These are phyloP conservation scores for Tilletiopsis washingtonensis DNA, from an alignment of 1,284 basidiomycete species.

Conservation along the genomic window DNA sequence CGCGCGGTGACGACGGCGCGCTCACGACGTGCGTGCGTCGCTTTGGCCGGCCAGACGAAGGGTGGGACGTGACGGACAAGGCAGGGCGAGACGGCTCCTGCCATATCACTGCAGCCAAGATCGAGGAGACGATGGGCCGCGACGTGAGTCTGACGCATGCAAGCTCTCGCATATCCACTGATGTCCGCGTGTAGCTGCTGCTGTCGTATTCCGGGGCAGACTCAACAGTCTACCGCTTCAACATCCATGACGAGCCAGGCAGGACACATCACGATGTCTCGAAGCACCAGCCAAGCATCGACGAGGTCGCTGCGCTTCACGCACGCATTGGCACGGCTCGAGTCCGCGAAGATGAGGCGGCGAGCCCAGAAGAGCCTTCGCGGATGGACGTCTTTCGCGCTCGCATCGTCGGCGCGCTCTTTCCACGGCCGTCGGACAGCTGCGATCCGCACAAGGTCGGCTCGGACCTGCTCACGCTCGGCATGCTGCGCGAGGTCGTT, in stretches of 20 bases:
- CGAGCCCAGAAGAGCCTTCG: too few relatives aligned
- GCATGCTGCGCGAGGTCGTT: too few relatives aligned
- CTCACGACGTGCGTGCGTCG: constrained; percentile 72
- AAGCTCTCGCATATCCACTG: background rate
- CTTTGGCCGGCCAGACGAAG: constrained; percentile 60
- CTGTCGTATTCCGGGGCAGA: background rate
- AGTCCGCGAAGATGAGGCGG: too few relatives aligned
- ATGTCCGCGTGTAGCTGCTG: background rate
- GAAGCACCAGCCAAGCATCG: too few relatives aligned
- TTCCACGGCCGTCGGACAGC: too few relatives aligned
- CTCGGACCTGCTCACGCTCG: too few relatives aligned
- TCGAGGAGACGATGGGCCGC: constrained; percentile 29
- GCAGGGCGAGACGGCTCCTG: too few relatives aligned
- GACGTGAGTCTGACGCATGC: constrained; percentile 16
- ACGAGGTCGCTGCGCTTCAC: too few relatives aligned
- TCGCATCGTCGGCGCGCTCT: background rate
- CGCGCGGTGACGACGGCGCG: constrained; percentile 50
- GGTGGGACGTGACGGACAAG: background rate
- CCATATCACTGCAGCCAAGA: constrained; percentile 43
- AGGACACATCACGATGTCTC: background rate
- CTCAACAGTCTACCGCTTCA: background rate
- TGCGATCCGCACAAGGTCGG: too few relatives aligned
- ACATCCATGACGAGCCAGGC: background rate
- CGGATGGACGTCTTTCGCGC: too few relatives aligned
- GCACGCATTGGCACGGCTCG: too few relatives aligned